Base-by-base conservation (phyloP, 225 moss, liverwort and hornwort genomes). In the Neckera pumila region DNA sequence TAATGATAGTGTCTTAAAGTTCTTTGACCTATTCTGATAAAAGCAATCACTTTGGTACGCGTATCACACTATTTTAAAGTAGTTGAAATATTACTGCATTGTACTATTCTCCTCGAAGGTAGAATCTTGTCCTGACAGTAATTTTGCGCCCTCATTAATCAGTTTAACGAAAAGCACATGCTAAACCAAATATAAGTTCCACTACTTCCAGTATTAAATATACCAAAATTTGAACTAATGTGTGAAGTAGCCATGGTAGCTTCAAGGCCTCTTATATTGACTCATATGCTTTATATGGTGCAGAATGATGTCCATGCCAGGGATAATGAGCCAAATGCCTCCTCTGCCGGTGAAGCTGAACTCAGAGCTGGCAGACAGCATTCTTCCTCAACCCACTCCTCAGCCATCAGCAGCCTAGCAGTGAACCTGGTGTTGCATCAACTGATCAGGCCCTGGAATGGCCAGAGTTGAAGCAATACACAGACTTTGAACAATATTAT, bases 291-390 rank as follows among this genome's bases (percentile, higher is more conserved):
- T 65, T 36, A 23, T 33, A 54, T 93, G 78, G 62, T 91, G 89
- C 96, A 99, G 98, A 91, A 97, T 99, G 96, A 97, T 95, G 89
- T 95, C 95, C 40, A 97, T 99, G 98, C 98, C 98, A n/a, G 98
- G 98, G 67, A 96, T 99, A 54, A 99, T 99, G 98, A 99, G 98
- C 91, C 98, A 99, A 94, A 99, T 99, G 98, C 98, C 98, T 61
- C 98, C 96, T 78, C 92, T 99, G 87, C 98, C 98, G 60, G 97
- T 99, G 89, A 97, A 95, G 86, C 91, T 99, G 49, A 96, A 97
- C 87, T 96, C 94, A 17, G 97, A 97, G 67, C 95, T 98, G 86
- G 98, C 98, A 33, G 98, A 98, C 88, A 94, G 93, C 77, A 95
- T 98, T 89, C 96, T 98, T 66, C 97, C 98, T 72, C 94, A 91